Base-by-base conservation (phyloP, 2,329 filamentous ascomycete genomes). In the Diplocarpon rosae region DNA sequence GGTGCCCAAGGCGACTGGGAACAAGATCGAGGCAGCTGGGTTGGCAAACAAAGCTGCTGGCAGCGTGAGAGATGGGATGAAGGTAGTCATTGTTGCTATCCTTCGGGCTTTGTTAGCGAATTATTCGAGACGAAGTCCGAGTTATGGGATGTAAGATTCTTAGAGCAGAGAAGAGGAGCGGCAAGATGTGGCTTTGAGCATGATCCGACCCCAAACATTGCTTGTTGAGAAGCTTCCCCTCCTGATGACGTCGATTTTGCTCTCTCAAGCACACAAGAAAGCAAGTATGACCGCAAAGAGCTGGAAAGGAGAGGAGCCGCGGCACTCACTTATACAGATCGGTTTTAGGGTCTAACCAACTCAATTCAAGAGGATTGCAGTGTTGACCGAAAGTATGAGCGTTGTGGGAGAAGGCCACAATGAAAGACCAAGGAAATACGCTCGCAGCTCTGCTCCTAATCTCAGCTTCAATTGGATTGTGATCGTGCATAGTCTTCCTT, bases 51-150 rank as follows among this genome's bases (percentile, higher is more conserved):
- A 65, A 53, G 75, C 69, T 37, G 72, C 67, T 2, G 87, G 86
- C 14, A 94, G 71, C 16, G 84, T 88, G 52, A 93, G 66, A 32
- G 77, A 80, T n/a, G 84, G 80, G 48, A 92, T 77, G 63, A 83
- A 83, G 50, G 84, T 80, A 10, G 84, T 89, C 85, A 92, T 93
- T 36, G 50, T 72, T 63, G 47, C 41, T 47, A 45, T 45, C 30
- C 47, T 43, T 34, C 16, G 15, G 37, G 15, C 37, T 27, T 24
- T 32, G 39, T 48, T 34, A 44, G 39, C 36, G 28, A 31, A 39
- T 32, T 41, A 11, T 17, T 39, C 11, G 30, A 38, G 35, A 6
- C 8, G 29, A 44, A 13, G 24, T 37, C 20, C 20, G 36, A 16
- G 24, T n/a, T 29, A 17, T 11, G 12, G 24, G 14, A n/a, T 16